Evolutionary conservation across 2,329 filamentous ascomycete species (phyloP).

Genomic region (Aspergillus ruber): DNA sequence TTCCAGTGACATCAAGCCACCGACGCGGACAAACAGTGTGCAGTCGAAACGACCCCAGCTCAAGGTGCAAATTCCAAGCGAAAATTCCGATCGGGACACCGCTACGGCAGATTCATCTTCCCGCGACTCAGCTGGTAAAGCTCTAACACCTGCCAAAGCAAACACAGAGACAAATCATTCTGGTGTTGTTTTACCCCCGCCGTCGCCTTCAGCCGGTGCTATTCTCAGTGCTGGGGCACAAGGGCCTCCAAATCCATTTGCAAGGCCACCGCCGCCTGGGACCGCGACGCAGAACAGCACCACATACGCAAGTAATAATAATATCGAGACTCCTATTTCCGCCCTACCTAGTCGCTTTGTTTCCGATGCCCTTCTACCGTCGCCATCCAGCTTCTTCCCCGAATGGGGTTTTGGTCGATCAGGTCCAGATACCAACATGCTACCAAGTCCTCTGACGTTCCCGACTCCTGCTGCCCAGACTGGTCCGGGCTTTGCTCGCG

Average conservation of each 20-base stretch:
- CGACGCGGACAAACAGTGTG: constrained; percentile 71
- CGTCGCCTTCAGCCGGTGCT: constrained; percentile 80
- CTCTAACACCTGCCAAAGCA: constrained; percentile 52
- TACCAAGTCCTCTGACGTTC: constrained; percentile 89
- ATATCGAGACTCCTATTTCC: constrained; percentile 75
- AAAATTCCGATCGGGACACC: constrained; percentile 68
- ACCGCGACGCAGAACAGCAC: constrained; percentile 33
- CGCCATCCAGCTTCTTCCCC: constrained; percentile 84
- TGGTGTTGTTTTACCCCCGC: constrained; percentile 79
- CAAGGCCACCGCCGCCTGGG: constrained; percentile 70
- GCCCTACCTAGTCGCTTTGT: constrained; percentile 89
- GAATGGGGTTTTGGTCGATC: constrained; percentile 72
- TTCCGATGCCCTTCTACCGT: constrained; percentile 77
- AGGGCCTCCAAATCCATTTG: constrained; percentile 92
- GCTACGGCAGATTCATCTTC: constrained; percentile 65
- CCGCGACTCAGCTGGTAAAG: constrained; percentile 56
- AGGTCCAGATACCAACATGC: constrained; percentile 67
- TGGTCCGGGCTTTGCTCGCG: constrained; percentile 35
- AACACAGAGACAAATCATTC: constrained; percentile 53
- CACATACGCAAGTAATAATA: constrained; percentile 36
- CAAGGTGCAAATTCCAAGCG: constrained; percentile 91
- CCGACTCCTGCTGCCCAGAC: constrained; percentile 61
- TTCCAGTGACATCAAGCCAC: constrained; percentile 61
- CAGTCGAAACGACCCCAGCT: constrained; percentile 71
- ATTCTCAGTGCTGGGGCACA: constrained; percentile 84